Evolutionary conservation across 345 rosid genomes (phyloP), one percentile per base, ranked within the genome.

Genomic region (Carallia brachiata): DNA sequence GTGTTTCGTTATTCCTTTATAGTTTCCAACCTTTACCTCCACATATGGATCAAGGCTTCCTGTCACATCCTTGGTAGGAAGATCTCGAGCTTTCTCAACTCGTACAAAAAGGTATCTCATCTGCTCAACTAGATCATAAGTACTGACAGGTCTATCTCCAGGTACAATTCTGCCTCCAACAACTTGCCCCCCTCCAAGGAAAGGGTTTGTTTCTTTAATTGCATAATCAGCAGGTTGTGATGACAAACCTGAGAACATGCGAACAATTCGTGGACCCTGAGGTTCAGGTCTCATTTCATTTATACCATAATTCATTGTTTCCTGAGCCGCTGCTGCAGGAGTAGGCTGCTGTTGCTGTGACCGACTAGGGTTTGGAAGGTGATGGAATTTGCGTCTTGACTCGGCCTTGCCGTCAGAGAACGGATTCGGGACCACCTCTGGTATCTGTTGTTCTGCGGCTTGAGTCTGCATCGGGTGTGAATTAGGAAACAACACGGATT

Each of bases 111-210:
- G 74, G 65, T 70, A 76, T 50, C 16, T 70, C 79, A 76, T 76
- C 65, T 76, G 71, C 66, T 76, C 79, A 70, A 76, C 79, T 53
- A 76, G 79, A 70, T 76, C 75, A 54, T 76, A 76, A 66, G 68
- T 76, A 50, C 79, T 55, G 30, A 74, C 15, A 23, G 66, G 58
- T 55, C 79, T 70, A 30, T 70, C 75, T 57, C 71, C 71, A 54
- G 53, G 75, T 52, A 76, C 81, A 30, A 91, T 88, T 82, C 93
- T 79, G 63, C 98, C 98, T 67, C 96, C 95, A 57, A 84, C 86
- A 65, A 84, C 30, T 65, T 70, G 79, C 18, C 79, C 79, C 27
- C 75, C 79, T 55, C 79, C 79, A 40, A 76, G 79, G 63, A 65
- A 71, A 52, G 79, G 79, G 23, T 68, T 76, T 13, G 79, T 76